A percentile compares a stretch with the other conserved stretches of the same genome.
Evolutionary conservation across 345 rosid species (phyloP).

Genomic region (Arabidopsis suecica): DNA sequence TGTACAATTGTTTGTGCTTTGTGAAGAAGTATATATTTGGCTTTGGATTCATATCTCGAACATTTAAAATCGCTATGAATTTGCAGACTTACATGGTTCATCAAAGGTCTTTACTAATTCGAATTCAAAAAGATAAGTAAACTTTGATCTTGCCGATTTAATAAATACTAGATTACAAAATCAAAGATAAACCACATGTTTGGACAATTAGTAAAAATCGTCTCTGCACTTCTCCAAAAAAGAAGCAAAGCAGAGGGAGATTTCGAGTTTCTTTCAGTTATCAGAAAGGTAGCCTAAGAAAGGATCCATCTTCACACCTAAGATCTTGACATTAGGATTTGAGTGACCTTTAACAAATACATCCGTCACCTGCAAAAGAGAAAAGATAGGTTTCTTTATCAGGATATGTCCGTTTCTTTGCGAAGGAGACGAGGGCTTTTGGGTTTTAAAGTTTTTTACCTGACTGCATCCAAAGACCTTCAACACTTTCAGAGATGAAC

Average conservation of each 20-base stretch:
- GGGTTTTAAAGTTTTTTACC: constrained; percentile 47
- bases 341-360: constrained; percentile 73
- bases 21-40: not conserved
- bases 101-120: not conserved
- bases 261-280: constrained; percentile 9
- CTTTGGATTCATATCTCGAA: not conserved
- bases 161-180: not conserved
- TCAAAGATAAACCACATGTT: not conserved
- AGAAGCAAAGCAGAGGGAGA: not conserved
- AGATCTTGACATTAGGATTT: constrained; percentile 60
- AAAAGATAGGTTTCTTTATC: constrained; percentile 1
- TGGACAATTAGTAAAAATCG: not conserved
- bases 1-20: constrained; percentile 9
- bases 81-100: not conserved
- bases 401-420: not conserved
- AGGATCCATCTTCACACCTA: constrained; percentile 71
- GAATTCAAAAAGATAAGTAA: not conserved
- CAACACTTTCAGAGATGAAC: constrained; percentile 66
- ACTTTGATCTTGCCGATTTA: not conserved
- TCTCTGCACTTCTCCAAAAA: constrained; percentile 15
- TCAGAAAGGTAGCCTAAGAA: constrained; percentile 48
- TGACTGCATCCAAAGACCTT: constrained; percentile 90
- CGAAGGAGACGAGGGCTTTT: not conserved
- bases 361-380: constrained; percentile 66
- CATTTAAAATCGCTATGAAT: not conserved